Base-by-base conservation (phyloP, 192 early-diverging fungal species). In the Podila clonocystis region DNA sequence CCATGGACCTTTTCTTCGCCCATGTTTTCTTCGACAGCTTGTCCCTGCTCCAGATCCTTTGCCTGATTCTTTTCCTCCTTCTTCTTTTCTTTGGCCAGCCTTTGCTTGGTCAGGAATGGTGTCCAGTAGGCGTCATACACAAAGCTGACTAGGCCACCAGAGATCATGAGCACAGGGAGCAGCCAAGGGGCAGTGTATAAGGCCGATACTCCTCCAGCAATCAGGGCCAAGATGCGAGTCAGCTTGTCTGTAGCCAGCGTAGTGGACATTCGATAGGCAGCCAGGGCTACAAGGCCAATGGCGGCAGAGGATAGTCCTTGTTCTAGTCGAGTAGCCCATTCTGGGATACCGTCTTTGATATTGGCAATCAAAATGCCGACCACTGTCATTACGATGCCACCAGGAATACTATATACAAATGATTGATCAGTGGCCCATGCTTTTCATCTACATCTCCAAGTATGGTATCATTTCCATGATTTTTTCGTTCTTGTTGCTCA, bases 281-380 rank as follows among this genome's bases (percentile, higher is more conserved):
- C 91, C 11, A 90, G 63, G 6, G 88, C 90, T 1, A 91, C 87
- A 5, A 93, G 82, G 8, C 88, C 92, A 29, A 93, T 79, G 1
- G 89, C 90, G 2, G 87, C 83, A 5, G 89, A 61, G 0, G 83
- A 79, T 9, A 91, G 71, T 6, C 87, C 87, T 63, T 91, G 89
- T 31, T 87, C 74, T 8, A 91, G 33, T 58, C 89, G 84, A 2
- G 75, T 70, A 0, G 88, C 77, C 85, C 82, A 90, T 0, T 68
- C 34, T 13, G 91, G 91, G 24, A 90, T 74, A 4, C 29, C 67
- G 4, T 62, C 74, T 22, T 72, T 76, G 52, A 90, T 36, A 33
- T 63, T 68, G 1, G 74, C 72, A 52, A 91, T 83, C 34, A 82
- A 82, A 13, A 78, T 61, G n/a, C 84, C 90, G n/a, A 85, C 41